Conservation (phyloP, 2,329 filamentous ascomycete species). For the Xylaria sp. region DNA sequence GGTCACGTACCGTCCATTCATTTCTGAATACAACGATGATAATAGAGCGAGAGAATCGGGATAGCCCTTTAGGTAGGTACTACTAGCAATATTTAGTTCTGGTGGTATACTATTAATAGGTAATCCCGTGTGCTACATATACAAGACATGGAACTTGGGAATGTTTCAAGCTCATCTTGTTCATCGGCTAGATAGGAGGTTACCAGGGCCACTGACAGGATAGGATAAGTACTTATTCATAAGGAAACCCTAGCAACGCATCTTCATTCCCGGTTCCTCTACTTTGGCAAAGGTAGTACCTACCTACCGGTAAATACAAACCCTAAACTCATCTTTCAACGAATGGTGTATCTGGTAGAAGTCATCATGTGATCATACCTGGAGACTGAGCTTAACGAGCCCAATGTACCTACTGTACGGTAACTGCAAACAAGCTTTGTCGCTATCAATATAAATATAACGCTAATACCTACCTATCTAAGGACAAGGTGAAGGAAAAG, state of each 20-base stretch:
- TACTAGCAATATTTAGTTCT: not conserved
- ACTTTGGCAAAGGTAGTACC: not conserved
- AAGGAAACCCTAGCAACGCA: not conserved
- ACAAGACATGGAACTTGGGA: not conserved
- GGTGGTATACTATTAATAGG: not conserved
- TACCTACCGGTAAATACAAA: conserved; percentile 3
- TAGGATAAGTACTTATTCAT: too few relatives aligned
- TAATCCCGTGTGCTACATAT: conserved; percentile 2
- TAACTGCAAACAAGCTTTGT: conserved; percentile 10
- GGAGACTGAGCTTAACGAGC: not conserved
- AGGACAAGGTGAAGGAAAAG: not conserved
- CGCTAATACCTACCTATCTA: not conserved
- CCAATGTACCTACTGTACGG: conserved; percentile 9
- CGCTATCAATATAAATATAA: not conserved
- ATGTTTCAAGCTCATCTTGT: conserved; percentile 8
- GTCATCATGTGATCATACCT: not conserved
- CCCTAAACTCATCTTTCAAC: not conserved
- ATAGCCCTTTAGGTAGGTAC: not conserved
- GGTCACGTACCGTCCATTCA: not conserved
- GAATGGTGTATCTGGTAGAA: not conserved
- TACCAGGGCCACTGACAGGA: not conserved
- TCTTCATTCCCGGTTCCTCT: not conserved
- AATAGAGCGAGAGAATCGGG: not conserved
- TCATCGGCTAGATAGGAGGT: not conserved
- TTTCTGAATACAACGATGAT: not conserved